Evolutionary conservation across 2,329 filamentous ascomycete species (phyloP), one percentile per base, ranked within the genome.

Genomic region (Alternaria sp.): DNA sequence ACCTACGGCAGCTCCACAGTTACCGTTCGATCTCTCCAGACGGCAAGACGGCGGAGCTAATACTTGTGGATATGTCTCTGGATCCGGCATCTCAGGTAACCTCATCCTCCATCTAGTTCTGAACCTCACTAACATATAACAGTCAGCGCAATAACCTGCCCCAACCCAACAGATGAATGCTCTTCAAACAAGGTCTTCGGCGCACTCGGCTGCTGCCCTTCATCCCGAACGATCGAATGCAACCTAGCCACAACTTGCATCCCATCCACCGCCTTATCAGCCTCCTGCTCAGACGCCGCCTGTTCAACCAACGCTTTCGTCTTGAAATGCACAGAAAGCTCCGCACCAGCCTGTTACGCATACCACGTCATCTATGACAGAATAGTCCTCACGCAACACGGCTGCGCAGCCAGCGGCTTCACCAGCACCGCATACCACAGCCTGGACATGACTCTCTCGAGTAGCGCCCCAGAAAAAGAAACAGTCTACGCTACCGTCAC

Each of bases 171-270:
- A 33, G 60, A 68, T 25, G 67, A 73, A 33, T 80, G 78, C 65
- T 77, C 77, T 30, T 79, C 77, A 53, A 79, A 78, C 60, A 72
- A 70, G 7, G 66, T 61, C 58, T 69, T 70, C 15, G 75, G 71
- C 45, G 73, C 74, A 5, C 76, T 78, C 37, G 77, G 77, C 51
- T 80, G 78, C 68, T 80, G 78, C 64, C 60, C 77, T 47, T 64
- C 71, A 1, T 33, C 58, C 2, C 47, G 65, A 8, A 62, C 75
- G 3, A 55, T 67, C 1, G 26, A 69, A 6, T 80, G 78, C 59
- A 70, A 50, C 9, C 67, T 80, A 15, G 64, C 70, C 7, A 80
- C 78, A 10, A 67, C 75, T 23, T 80, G 78, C 66, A 71, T 79
- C 23, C 60, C 74, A 6, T 69, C 63, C 9, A 69, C 65, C 11